A percentile compares a stretch with the other conserved stretches of the same genome.
phyloP scores from a whole-genome alignment of 2,329 filamentous ascomycete genomes.

The Rhinocladiella similis region DNA sequence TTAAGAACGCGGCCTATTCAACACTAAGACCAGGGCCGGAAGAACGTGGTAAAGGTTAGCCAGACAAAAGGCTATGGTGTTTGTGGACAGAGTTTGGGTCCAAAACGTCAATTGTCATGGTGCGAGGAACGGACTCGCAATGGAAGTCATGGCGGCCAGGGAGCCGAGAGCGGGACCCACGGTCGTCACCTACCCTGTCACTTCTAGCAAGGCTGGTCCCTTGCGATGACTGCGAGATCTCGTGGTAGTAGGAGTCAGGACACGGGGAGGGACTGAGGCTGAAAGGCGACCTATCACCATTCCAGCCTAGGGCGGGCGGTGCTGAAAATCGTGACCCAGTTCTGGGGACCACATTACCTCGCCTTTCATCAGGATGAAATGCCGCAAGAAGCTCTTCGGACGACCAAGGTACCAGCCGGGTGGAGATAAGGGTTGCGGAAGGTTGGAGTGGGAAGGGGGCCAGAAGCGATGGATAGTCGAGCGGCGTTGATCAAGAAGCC shows the following conservation, averaged over 20 bases:
- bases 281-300: slow-evolving; percentile 17
- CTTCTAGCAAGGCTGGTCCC: background rate
- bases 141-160: slow-evolving; percentile 5
- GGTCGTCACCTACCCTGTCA: slow-evolving; percentile 20
- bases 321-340: slow-evolving; percentile 19
- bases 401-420: slow-evolving; percentile 8
- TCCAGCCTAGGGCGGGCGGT: slow-evolving; percentile 22
- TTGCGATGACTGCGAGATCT: background rate
- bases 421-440: slow-evolving; percentile 6
- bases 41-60: background rate
- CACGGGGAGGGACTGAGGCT: slow-evolving; percentile 21
- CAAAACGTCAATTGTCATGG: slow-evolving; percentile 19
- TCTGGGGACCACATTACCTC: slow-evolving; percentile 9
- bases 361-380: slow-evolving; percentile 5
- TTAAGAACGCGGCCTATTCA: slow-evolving; percentile 17
- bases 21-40: slow-evolving; percentile 15
- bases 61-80: slow-evolving; percentile 8
- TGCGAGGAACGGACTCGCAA: background rate
- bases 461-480: background rate
- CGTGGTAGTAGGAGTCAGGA: background rate
- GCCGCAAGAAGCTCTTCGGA: slow-evolving; percentile 10
- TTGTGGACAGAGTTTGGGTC: slow-evolving; percentile 19
- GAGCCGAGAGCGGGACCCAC: slow-evolving; percentile 11
- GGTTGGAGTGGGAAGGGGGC: background rate
- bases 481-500: background rate